Base-by-base conservation (phyloP, 2,329 filamentous ascomycete genomes). In the Talaromyces sp. region DNA sequence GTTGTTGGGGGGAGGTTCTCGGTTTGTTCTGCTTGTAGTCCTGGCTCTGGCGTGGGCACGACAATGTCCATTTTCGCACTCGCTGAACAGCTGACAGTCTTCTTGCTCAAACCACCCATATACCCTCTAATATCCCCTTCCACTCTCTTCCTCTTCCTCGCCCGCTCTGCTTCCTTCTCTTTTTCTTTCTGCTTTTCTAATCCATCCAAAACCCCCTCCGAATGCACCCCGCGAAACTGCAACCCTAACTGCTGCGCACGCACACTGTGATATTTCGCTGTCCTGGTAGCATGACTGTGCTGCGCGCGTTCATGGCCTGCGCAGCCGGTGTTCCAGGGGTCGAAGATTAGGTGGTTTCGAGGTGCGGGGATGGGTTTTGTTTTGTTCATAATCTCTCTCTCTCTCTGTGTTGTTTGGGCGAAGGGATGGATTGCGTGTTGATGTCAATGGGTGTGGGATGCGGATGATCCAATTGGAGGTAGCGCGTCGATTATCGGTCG, bases 261-360 rank as follows among this genome's bases (percentile, higher is more conserved):
- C 15, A 86, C 88, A 57, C 86, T 81, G 27, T 90, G 86, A 91
- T 92, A 96, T 70, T 85, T 82, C 65, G 79, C 86, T 67, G 81
- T 83, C 27, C 84, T 9, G 2, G n/a, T 83, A 1, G 85, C 84
- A 1, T 88, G 81, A 3, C 79, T 77, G 62, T 85, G 87, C 63
- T 93, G 89, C 49, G 90, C 85, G 47, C 86, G 83, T 75, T 96
- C 92, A 72, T 96, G 91, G 53, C 91, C 91, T 0, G 88, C 88
- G 6, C 88, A 86, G 13, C 86, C 85, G 15, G 87, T 88, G 75
- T 92, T 92, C 72, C 76, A 80, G 39, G 74, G 70, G 55, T 79
- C 78, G 64, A 78, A 78, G 65, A 69, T 63, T 15, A 49, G 57
- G 3, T 59, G 49, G 28, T 63, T 63, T 4, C 55, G 47, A 0